Base-by-base conservation (phyloP, 345 rosid species). In the Hypericum androsaemum region DNA sequence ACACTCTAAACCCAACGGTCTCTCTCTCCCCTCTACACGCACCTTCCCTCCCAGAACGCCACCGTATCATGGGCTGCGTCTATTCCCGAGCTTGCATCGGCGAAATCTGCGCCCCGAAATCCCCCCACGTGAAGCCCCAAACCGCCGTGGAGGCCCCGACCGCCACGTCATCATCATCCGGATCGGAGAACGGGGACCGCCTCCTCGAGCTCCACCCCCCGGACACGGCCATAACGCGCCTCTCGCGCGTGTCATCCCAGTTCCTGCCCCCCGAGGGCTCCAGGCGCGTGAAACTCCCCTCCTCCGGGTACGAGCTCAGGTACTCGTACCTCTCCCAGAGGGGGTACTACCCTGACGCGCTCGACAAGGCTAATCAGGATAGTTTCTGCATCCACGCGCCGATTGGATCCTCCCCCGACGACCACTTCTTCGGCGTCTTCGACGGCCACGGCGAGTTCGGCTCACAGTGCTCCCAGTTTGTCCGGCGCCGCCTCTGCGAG, bases 371-470 rank as follows among this genome's bases (percentile, higher is more conserved):
- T 38, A 92, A 92, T 74, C 98, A 92, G 58, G 98, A 92, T 51
- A 92, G 98, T 68, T 92, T 87, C 44, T 84, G 96, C 10, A 88
- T 92, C 40, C 96, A 92, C 63, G 84, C 95, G 5, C 95, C 98
- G 7, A 84, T 84, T 41, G 98, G 96, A 6, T 68, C 78, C 0
- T 71, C 68, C 57, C 70, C 74, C 0, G 78, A 75, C 32, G 96
- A 92, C 59, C 70, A 88, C 63, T 92, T 92, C 64, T 92, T 92
- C 48, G 96, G 96, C 0, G 95, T 92, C n/a, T 92, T 92, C 43
- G 98, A 92, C 62, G 98, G 98, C 0, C 98, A 92, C 32, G 98
- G 98, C 2, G 98, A 92, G 57, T 75, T 65, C 42, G 98, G 98
- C 36, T 94, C 96, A 4, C 78, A 80, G 63, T 92, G 98, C 53